Evolutionary conservation across 768 basidiomycete species (phyloP).

Genomic region (Russula olivacea): DNA sequence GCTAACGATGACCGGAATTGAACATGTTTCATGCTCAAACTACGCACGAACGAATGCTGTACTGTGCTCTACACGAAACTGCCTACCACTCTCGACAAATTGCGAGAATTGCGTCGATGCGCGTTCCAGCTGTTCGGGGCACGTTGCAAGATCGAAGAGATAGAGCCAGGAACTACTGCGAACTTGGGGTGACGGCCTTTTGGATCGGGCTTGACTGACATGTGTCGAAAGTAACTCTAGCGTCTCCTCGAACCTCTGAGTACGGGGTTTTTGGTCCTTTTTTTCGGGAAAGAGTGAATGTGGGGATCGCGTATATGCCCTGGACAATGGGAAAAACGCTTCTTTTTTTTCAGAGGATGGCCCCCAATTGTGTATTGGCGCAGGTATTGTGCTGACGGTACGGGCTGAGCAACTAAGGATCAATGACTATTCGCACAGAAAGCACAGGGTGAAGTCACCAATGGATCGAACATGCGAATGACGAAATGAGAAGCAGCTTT

Average conservation of each 20-base stretch:
- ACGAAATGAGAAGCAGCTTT: background rate
- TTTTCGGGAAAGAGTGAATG: background rate
- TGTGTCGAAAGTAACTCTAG: conserved; percentile 13
- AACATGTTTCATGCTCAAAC: background rate
- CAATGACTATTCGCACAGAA: background rate
- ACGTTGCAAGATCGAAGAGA: conserved; percentile 24
- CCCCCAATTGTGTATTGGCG: background rate
- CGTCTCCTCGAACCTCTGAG: conserved; percentile 14
- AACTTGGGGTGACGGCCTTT: conserved; percentile 5
- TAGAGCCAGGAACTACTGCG: conserved; percentile 22
- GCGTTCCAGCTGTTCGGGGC: conserved; percentile 13
- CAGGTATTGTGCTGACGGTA: background rate
- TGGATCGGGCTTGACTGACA: conserved; percentile 1
- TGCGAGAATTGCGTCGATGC: conserved; percentile 16
- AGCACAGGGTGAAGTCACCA: background rate
- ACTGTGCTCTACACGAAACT: conserved; percentile 13
- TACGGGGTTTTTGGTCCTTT: background rate
- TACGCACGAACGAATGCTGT: conserved; percentile 22
- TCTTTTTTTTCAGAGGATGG: background rate
- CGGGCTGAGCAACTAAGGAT: conserved; percentile 1
- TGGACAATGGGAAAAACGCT: background rate
- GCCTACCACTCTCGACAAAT: conserved; percentile 16
- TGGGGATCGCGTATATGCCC: background rate
- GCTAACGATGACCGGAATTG: background rate
- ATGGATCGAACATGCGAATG: background rate